Evolutionary conservation across 768 basidiomycete species (phyloP), one percentile per base, ranked within the genome.

Genomic region (Mycena belliarum): DNA sequence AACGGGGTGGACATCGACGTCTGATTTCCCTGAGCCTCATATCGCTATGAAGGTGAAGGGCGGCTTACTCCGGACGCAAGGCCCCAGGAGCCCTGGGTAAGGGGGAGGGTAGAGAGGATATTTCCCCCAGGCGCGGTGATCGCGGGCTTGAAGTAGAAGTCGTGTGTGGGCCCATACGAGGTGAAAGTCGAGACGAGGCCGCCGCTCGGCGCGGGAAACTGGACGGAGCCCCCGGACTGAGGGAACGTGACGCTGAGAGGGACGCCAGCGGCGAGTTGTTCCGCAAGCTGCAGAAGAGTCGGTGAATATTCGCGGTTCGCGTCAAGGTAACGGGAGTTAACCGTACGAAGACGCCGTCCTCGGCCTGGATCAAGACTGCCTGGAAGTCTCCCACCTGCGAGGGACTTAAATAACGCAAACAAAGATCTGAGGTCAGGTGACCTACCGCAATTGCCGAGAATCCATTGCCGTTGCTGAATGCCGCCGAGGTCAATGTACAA

Each of bases 331-430:
- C 16, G 15, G 23, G 15, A 48, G 14, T n/a, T 43, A 12, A 4
- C 73, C 80, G 66, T 57, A 83, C 82, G 69, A 81, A 83, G 66
- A 72, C 75, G 28, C 85, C 85, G 66, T 84, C 83, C 1, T 72
- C 76, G 15, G 80, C 76, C 58, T 80, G 81, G 47, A 86, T 85
- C 20, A 84, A 68, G 0, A 79, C 70, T 11, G 79, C 77, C 10
- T 70, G 73, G 68, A 80, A 83, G 59, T 78, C 72, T 23, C 79
- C 82, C 15, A n/a, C n/a, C n/a, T n/a, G n/a, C n/a, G n/a, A n/a
- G n/a, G n/a, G n/a, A n/a, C n/a, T n/a, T n/a, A n/a, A n/a, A n/a
- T n/a, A n/a, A n/a, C n/a, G n/a, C n/a, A n/a, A n/a, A n/a, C n/a
- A n/a, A n/a, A n/a, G n/a, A n/a, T n/a, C n/a, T n/a, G n/a, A n/a